Evolutionary conservation across 352 stramenopile genomes (phyloP), one percentile per base, ranked within the genome.

Genomic region (Phytophthora lateralis): DNA sequence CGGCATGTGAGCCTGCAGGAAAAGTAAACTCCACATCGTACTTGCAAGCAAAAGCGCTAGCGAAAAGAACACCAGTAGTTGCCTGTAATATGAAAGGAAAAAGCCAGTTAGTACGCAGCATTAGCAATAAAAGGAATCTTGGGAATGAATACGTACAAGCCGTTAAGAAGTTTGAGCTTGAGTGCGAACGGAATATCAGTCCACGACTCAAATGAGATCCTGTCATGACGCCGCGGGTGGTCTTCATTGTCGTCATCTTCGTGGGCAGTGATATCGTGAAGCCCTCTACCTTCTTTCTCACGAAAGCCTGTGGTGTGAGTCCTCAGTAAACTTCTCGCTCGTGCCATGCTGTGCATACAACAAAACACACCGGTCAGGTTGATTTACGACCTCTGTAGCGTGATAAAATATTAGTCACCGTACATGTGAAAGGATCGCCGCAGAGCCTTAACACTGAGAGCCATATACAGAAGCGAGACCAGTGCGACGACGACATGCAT

Each of bases 1-100:
- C 29, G 84, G 83, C 45, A 93, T 80, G 58, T 93, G 74, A 10
- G 82, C 84, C 52, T 93, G 82, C 17, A 90, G 52, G 39, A 77
- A 82, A 18, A 85, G 54, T 35, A 96, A 81, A 47, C 82, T 93
- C 84, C 84, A 94, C 42, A 77, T 26, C 0, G 82, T 90, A 46
- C 85, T 93, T 14, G 63, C 26, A 26, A 92, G 58, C 48, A 93
- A 53, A 27, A 93, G 47, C 4, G 69, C 12, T 8, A 94, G 57
- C 32, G 88, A 74, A 10, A 65, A 24, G 30, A 81, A 63, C 12
- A 92, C 78, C 8, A 90, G 53, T 7, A 91, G 14, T 57, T 92
- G 83, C 5, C 81, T 90, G 54, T n/a, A 46, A 20, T 20, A 52
- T 8, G 38, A 30, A 4, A 66, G 24, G 6, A 21, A 9, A 10